Evolutionary conservation across 805 yeast genomes (phyloP), one percentile per base, ranked within the genome.

Genomic region (Wickerhamomyces alni): DNA sequence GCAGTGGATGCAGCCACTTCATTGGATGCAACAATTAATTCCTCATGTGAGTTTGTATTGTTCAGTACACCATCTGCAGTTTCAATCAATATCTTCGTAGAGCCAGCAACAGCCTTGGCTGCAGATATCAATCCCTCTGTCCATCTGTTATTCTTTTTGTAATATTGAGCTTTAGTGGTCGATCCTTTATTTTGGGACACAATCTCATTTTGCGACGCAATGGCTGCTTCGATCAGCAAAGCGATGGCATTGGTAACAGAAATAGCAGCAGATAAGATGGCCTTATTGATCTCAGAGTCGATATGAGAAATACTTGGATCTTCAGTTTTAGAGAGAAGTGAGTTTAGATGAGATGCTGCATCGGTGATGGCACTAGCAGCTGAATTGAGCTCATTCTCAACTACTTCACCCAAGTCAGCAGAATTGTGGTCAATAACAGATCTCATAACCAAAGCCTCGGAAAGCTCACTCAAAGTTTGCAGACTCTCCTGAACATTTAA

Each of bases 1-100:
- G 91, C 94, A 1, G 96, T 87, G 0, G 95, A 82, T 0, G 95
- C 88, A 2, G 95, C 89, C 8, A 87, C 96, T 58, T 87, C 95
- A 52, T 85, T 86, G 1, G 94, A 87, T 0, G 95, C 91, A 19
- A 87, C 96, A 50, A 87, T 83, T 43, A 87, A 72, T 62, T 87
- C 85, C 57, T 87, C 96, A 41, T 80, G 87, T 0, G 86, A 66
- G 48, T 80, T 80, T n/a, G 61, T 58, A 2, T 72, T 70, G 37
- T 73, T 69, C 30, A 87, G 65, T 15, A 86, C 87, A 16, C 94
- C 93, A 62, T 87, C 93, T 0, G 95, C 94, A n/a, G 87, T 82
- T 43, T 75, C 75, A 43, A 87, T 87, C 46, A 87, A 70, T n/a
- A 82, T 66, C 52, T 80, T 82, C 2, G 96, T 88, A 1, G 95